phyloP scores from a whole-genome alignment of 2,329 filamentous ascomycete genomes.

The Exophiala mesophila region DNA sequence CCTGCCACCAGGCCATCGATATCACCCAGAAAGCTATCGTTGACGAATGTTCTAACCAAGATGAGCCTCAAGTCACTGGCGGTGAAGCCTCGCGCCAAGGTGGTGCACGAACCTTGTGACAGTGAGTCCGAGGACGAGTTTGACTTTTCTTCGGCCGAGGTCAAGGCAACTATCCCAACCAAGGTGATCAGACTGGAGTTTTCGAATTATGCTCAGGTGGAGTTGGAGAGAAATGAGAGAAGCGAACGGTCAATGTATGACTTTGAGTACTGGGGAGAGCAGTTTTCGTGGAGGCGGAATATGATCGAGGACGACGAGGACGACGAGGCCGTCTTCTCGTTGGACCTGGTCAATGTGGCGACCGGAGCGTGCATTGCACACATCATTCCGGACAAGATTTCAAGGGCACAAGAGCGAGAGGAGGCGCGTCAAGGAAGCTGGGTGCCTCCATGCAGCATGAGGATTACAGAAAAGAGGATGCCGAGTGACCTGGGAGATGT shows the following conservation, averaged over 20 bases:
- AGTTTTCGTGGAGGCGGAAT: conserved; percentile 77
- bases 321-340: conserved; percentile 61
- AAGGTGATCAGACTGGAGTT: conserved; percentile 89
- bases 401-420: conserved; percentile 62
- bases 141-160: conserved; percentile 13
- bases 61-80: conserved; percentile 50
- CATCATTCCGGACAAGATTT: conserved; percentile 74
- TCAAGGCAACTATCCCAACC: conserved; percentile 44
- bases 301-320: conserved; percentile 62
- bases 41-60: conserved; percentile 55
- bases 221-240: conserved; percentile 59
- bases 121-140: conserved; percentile 31
- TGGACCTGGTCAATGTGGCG: conserved; percentile 69
- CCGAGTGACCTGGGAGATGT: conserved; percentile 58
- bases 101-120: conserved; percentile 50
- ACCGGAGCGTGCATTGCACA: conserved; percentile 67
- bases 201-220: conserved; percentile 92
- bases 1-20: conserved; percentile 13
- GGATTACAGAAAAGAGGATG: conserved; percentile 72
- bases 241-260: conserved; percentile 75
- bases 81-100: conserved; percentile 53
- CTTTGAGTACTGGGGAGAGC: conserved; percentile 88
- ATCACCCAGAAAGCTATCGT: conserved; percentile 46
- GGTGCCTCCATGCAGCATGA: conserved; percentile 86
- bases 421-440: conserved; percentile 79